Evolutionary conservation across 805 yeast species (phyloP), one percentile per base, ranked within the genome.

Genomic region (Ogataea nitratoaversa): DNA sequence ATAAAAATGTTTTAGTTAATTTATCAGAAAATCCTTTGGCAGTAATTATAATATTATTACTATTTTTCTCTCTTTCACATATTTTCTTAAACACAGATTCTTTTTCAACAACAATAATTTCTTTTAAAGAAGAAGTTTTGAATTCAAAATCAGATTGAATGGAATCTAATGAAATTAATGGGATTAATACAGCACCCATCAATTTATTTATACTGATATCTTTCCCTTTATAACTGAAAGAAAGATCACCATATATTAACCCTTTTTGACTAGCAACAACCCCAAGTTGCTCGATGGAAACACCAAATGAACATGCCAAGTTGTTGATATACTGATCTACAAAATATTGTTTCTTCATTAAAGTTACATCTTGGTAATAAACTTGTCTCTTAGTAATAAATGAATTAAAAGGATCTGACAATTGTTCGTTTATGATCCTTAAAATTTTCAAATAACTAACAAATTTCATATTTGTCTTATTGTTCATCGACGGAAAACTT

Each of bases 21-120:
- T 65, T 50, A 53, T 82, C 89, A 0, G 89, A 87, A 49, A 67
- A 80, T 4, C 89, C 89, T 52, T 75, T 77, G 0, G 84, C 87
- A 0, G 88, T 81, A 8, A 83, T 56, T 0, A 76, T 27, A 2
- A 76, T 44, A 8, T 48, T 43, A 13, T 47, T 42, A 11, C 33
- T 17, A 18, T 30, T 28, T 3, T 33, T 25, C n/a, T 40, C 38
- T 3, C 36, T 20, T 3, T 41, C 39, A 25, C 57, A 54, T 8
- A 71, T 27, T 9, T 63, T 62, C 22, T 62, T 60, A 47, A 72
- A 71, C 2, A 74, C 64, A 0, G 82, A 69, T 42, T 76, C 81
- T 42, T 76, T 76, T 50, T 76, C 82, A 8, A 77, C 59, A 0
- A 76, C 64, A 7, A 74, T 41, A 2, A 76, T 57, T 38, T 55